Evolutionary conservation across 177 flowering plant genomes (phyloP).

Genomic region (Vitis hybrid): DNA sequence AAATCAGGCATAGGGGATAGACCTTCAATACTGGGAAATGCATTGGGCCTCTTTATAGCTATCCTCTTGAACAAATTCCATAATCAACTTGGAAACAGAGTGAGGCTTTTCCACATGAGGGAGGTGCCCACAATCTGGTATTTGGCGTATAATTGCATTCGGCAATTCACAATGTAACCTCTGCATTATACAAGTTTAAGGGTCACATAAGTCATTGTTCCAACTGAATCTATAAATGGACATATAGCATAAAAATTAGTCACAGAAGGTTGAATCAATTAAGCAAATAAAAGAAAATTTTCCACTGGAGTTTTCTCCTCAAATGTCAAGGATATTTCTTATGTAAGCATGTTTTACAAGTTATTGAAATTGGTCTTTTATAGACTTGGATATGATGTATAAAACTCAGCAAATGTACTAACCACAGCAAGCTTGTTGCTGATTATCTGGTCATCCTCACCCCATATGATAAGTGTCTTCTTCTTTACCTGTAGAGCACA

Average conservation of each 20-base stretch:
- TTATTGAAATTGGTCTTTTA: no score
- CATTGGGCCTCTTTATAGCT: constrained; percentile 11
- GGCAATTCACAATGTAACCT: constrained; percentile 68
- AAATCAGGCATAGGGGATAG: background rate
- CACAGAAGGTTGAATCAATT: background rate
- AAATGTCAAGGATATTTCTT: no score
- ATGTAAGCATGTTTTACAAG: no score
- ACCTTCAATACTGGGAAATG: constrained; percentile 12
- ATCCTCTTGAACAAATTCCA: constrained; percentile 47
- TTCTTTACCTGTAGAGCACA: constrained; percentile 57
- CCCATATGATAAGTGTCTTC: constrained; percentile 84
- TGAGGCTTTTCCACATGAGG: constrained; percentile 92
- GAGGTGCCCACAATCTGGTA: constrained; percentile 85
- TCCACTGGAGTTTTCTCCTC: no score
- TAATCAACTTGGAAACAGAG: constrained; percentile 50
- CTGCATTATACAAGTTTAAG: constrained; percentile 38
- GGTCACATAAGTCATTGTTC: background rate
- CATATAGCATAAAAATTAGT: background rate
- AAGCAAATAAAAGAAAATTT: no score
- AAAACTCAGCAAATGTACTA: constrained; percentile 18
- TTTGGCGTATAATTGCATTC: constrained; percentile 56
- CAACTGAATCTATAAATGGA: background rate
- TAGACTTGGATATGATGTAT: background rate
- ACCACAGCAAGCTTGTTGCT: constrained; percentile 71
- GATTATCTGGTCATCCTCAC: constrained; percentile 84